These are phyloP conservation scores for Xylariales sp. DNA, from an alignment of 2,329 filamentous ascomycete species.

Conservation along the genomic window DNA sequence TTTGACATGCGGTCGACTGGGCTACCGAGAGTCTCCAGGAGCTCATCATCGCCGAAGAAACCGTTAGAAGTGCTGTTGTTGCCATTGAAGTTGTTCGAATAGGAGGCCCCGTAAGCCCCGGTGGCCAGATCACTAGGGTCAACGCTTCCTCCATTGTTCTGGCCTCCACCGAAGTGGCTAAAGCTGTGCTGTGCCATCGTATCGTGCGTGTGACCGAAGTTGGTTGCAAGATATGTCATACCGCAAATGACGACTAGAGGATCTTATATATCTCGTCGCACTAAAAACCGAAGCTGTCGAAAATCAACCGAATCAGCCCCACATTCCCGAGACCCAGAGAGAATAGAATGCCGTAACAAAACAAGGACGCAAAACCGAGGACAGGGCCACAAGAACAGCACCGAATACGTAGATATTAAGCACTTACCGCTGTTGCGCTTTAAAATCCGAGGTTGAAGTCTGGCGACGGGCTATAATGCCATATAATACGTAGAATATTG, in stretches of 20 bases:
- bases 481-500: constrained; percentile 14
- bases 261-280: constrained; percentile 34
- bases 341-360: constrained; percentile 29
- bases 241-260: constrained; percentile 34
- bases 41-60: constrained; percentile 91
- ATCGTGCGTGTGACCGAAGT: constrained; percentile 37
- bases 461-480: constrained; percentile 29
- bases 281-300: constrained; percentile 41
- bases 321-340: constrained; percentile 40
- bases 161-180: constrained; percentile 65
- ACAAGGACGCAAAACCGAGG: neutral
- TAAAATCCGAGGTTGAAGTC: constrained; percentile 5
- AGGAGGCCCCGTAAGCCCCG: constrained; percentile 69
- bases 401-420: neutral
- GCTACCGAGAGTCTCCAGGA: constrained; percentile 77
- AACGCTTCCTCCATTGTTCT: constrained; percentile 70
- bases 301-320: constrained; percentile 46
- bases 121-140: constrained; percentile 86
- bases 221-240: constrained; percentile 34
- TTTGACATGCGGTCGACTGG: constrained; percentile 59
- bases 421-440: constrained; percentile 28
- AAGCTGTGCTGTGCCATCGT: constrained; percentile 68
- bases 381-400: constrained; percentile 2
- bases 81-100: constrained; percentile 69
- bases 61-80: constrained; percentile 71